Evolutionary conservation across 2,329 filamentous ascomycete genomes (phyloP).

Genomic region (Trichophyton benhamiae): DNA sequence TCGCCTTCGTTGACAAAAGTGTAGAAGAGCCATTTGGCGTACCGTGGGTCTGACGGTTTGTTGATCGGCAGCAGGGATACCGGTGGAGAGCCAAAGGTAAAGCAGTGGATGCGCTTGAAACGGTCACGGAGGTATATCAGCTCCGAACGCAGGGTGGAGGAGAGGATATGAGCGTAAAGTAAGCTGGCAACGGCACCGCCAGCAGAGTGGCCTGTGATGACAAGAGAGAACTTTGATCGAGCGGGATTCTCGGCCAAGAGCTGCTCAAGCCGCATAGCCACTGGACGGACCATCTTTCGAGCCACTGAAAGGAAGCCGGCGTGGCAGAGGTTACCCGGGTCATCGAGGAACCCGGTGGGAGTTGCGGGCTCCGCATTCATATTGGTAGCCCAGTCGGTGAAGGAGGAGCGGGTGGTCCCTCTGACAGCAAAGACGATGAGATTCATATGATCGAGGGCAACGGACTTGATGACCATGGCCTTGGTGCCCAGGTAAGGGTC

Average conservation of each 20-base stretch:
- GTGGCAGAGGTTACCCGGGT: slow-evolving; percentile 64
- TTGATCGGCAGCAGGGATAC: slow-evolving; percentile 57
- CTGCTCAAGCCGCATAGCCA: slow-evolving; percentile 56
- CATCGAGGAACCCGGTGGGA: slow-evolving; percentile 62
- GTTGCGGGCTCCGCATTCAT: slow-evolving; percentile 55
- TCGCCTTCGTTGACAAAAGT: slow-evolving; percentile 80
- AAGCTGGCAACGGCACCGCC: slow-evolving; percentile 73
- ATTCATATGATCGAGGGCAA: slow-evolving; percentile 64
- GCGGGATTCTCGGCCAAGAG: slow-evolving; percentile 60
- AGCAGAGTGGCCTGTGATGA: slow-evolving; percentile 78
- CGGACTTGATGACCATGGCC: slow-evolving; percentile 72
- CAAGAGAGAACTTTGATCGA: slow-evolving; percentile 53
- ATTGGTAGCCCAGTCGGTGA: slow-evolving; percentile 81
- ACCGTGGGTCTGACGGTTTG: slow-evolving; percentile 41
- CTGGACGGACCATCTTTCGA: slow-evolving; percentile 58
- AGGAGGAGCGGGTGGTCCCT: slow-evolving; percentile 62
- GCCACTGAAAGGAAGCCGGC: slow-evolving; percentile 68
- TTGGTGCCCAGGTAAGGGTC: slow-evolving; percentile 66
- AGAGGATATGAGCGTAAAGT: slow-evolving; percentile 71
- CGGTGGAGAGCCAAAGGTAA: slow-evolving; percentile 76
- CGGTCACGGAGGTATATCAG: slow-evolving; percentile 55
- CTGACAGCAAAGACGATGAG: slow-evolving; percentile 75
- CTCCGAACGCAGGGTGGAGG: slow-evolving; percentile 47
- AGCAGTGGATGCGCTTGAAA: slow-evolving; percentile 71
- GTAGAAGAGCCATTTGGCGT: slow-evolving; percentile 60